Evolutionary conservation across 768 basidiomycete species (phyloP).

Genomic region (Cystobasidium tubakii): DNA sequence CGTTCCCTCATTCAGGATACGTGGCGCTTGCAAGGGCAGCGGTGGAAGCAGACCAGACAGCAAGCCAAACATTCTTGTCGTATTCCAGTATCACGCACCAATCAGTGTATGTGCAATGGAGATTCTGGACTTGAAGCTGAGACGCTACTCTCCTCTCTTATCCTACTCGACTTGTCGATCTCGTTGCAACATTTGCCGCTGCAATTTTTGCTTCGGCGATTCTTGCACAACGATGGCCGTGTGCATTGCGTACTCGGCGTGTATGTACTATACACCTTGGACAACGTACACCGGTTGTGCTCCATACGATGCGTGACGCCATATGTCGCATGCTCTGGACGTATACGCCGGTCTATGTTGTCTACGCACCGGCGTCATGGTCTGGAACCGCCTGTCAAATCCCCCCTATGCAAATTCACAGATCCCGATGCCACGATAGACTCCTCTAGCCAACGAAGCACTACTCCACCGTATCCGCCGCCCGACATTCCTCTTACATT

Average conservation of each 20-base stretch:
- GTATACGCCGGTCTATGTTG: too few species aligned
- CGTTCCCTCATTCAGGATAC: too few species aligned
- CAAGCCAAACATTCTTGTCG: not conserved
- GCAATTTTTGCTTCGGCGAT: not conserved
- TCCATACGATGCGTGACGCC: too few species aligned
- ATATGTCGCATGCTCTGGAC: too few species aligned
- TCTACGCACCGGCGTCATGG: too few species aligned
- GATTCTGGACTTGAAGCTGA: not conserved
- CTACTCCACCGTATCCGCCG: slow-evolving; percentile 29
- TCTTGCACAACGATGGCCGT: not conserved
- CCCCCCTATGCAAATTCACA: not conserved
- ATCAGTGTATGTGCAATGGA: slow-evolving; percentile 14
- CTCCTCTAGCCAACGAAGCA: slow-evolving; percentile 12
- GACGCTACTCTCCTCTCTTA: slow-evolving; percentile 3
- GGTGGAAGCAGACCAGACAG: slow-evolving; percentile 5
- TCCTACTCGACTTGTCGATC: not conserved
- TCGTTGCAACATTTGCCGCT: slow-evolving; percentile 3
- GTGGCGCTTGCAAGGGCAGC: too few species aligned
- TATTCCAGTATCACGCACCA: not conserved
- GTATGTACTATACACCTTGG: too few species aligned
- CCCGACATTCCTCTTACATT: slow-evolving; percentile 7
- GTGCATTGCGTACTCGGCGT: too few species aligned
- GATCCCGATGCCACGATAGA: not conserved
- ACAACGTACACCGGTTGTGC: too few species aligned
- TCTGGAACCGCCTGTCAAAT: not conserved